Evolutionary conservation across 805 yeast species (phyloP), one percentile per base, ranked within the genome.

Genomic region (Ogataea haglerorum): DNA sequence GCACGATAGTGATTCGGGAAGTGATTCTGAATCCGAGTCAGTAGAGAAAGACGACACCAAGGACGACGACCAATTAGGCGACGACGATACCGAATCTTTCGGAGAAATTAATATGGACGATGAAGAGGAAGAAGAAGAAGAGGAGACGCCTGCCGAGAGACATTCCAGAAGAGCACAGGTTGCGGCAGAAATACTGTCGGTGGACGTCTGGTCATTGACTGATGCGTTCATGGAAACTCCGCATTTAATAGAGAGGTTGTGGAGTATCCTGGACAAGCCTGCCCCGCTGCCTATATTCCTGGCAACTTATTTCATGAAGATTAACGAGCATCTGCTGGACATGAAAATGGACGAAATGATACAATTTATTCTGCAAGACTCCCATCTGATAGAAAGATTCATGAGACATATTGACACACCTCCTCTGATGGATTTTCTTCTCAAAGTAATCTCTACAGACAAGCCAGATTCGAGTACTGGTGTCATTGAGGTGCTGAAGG

Each of bases 161-260:
- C 67, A 64, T 46, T 54, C 62, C 24, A 56, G 69, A 48, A 52
- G 69, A 37, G 80, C 88, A 1, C 81, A 80, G 42, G 72, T 83
- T 52, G 89, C 96, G 5, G 87, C 96, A 2, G 98, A 93, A 59
- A 82, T 93, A 30, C 69, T 93, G 34, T 78, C 91, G 29, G 87
- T 93, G 4, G 98, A 91, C 57, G 90, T 89, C 7, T 91, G 97
- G 96, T 84, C 95, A 2, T 70, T 93, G 27, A 85, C 96, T 2
- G 95, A 90, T 51, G 81, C 95, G 1, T 82, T 93, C 40, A 81
- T 91, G 82, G 90, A 85, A 51, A 77, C 80, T 45, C 68, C 76
- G 4, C 73, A 70, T 15, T 69, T 86, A 27, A 64, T 93, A 54
- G 76, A 76, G 39, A 77, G 74, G 54, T 64, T 93, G 34, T 93